These are phyloP conservation scores for Heimioporus sp. DNA, from an alignment of 768 basidiomycete species.

Conservation along the genomic window DNA sequence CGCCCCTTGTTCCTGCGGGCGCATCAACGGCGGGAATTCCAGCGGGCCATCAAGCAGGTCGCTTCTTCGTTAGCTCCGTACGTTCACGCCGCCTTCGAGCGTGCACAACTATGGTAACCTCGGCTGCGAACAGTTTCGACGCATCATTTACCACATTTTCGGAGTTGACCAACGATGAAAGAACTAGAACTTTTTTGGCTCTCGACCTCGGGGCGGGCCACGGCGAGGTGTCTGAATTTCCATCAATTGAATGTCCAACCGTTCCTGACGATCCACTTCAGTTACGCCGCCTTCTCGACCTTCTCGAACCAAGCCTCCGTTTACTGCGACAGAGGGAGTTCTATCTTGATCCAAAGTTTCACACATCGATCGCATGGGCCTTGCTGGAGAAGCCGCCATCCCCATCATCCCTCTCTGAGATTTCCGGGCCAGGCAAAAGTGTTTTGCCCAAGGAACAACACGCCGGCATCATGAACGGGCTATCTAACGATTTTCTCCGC, in stretches of 20 bases:
- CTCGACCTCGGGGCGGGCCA: slow-evolving; percentile 86
- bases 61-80: slow-evolving; percentile 50
- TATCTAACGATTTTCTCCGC: slow-evolving; percentile 36
- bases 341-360: slow-evolving; percentile 80
- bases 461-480: slow-evolving; percentile 7
- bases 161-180: slow-evolving; percentile 76
- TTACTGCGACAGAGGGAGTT: slow-evolving; percentile 73
- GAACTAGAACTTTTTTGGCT: slow-evolving; percentile 75
- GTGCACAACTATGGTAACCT: slow-evolving; percentile 3
- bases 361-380: slow-evolving; percentile 88
- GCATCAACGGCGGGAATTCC: slow-evolving; percentile 76
- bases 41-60: slow-evolving; percentile 52
- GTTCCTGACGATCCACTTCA: slow-evolving; percentile 33
- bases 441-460: slow-evolving; percentile 4
- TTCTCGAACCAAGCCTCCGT: slow-evolving; percentile 56
- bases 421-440: slow-evolving; percentile 1
- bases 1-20: slow-evolving; percentile 77
- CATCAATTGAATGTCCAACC: neutral
- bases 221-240: slow-evolving; percentile 51
- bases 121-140: slow-evolving; percentile 50
- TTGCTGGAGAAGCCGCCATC: slow-evolving; percentile 44
- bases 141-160: slow-evolving; percentile 73
- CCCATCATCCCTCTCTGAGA: slow-evolving; percentile 1
- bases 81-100: slow-evolving; percentile 16
- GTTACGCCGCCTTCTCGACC: slow-evolving; percentile 56